These are phyloP conservation scores for Cadophora gregata DNA, from an alignment of 2,329 filamentous ascomycete genomes.

Conservation along the genomic window DNA sequence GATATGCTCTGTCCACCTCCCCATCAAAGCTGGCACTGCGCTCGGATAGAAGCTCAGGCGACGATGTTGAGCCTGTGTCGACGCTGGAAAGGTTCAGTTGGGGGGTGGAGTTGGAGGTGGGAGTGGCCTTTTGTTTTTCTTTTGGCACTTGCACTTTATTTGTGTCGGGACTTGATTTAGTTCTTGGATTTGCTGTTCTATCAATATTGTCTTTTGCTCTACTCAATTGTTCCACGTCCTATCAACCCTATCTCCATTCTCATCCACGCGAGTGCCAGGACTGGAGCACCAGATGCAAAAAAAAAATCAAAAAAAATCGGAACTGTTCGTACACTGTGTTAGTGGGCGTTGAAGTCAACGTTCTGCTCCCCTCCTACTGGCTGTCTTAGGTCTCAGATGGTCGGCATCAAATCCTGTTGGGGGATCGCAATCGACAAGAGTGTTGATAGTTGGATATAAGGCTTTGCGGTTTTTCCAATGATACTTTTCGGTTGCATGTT, in stretches of 20 bases:
- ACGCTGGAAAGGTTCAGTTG: too few species aligned
- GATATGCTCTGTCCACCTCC: constrained; percentile 74
- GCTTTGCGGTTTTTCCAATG: constrained; percentile 25
- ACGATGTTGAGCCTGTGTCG: constrained; percentile 82
- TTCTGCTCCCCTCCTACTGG: constrained; percentile 32
- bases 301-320: too few species aligned
- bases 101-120: too few species aligned
- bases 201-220: not conserved
- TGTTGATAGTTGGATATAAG: constrained; percentile 26
- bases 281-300: constrained; percentile 10
- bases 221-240: not conserved
- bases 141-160: constrained; percentile 13
- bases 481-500: not conserved
- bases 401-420: constrained; percentile 32
- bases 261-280: constrained; percentile 15
- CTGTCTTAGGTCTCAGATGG: constrained; percentile 29
- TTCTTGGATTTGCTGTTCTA: not conserved
- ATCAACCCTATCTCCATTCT: constrained; percentile 8
- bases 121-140: not conserved
- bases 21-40: too few species aligned
- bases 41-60: too few species aligned
- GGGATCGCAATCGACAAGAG: constrained; percentile 32
- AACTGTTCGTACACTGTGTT: constrained; percentile 28
- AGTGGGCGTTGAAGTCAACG: constrained; percentile 33
- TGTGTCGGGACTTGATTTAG: not conserved